Evolutionary conservation across 805 yeast genomes (phyloP).

Genomic region (Kuraishia hungarica): DNA sequence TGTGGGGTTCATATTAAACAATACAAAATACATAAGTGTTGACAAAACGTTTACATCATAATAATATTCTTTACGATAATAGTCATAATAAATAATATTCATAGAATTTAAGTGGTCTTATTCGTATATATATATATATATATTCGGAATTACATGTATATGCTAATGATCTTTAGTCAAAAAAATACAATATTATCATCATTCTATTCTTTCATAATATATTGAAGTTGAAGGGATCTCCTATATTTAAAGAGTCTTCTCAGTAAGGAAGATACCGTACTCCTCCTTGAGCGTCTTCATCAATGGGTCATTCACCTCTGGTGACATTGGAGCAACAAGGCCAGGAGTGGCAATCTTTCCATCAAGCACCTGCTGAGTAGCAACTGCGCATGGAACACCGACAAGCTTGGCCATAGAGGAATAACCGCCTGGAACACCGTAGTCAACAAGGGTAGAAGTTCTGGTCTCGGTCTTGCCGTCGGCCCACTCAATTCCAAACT

Average conservation of each 20-base stretch:
- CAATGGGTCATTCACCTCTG: conserved; percentile 85
- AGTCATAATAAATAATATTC: too few species aligned
- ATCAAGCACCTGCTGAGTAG: conserved; percentile 74
- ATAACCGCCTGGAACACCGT: conserved; percentile 89
- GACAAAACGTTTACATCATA: too few species aligned
- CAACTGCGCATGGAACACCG: conserved; percentile 98
- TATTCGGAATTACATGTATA: too few species aligned
- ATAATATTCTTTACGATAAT: too few species aligned
- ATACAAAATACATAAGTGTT: too few species aligned
- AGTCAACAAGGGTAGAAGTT: conserved; percentile 91
- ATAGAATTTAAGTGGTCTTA: too few species aligned
- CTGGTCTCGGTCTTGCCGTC: conserved; percentile 87
- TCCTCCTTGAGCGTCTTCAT: conserved; percentile 87
- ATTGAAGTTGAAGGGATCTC: neutral
- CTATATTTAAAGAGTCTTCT: conserved; percentile 56
- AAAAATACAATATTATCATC: too few species aligned
- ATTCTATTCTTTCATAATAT: too few species aligned
- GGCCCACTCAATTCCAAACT: conserved; percentile 95
- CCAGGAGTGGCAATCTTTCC: conserved; percentile 78
- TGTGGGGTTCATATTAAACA: too few species aligned
- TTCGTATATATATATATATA: too few species aligned
- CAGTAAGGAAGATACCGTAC: conserved; percentile 79
- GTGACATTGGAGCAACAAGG: conserved; percentile 85
- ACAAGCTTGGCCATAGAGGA: conserved; percentile 98
- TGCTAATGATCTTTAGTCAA: too few species aligned